Evolutionary conservation across 805 yeast genomes (phyloP), one percentile per base, ranked within the genome.

Genomic region (Yarrowia sp.): DNA sequence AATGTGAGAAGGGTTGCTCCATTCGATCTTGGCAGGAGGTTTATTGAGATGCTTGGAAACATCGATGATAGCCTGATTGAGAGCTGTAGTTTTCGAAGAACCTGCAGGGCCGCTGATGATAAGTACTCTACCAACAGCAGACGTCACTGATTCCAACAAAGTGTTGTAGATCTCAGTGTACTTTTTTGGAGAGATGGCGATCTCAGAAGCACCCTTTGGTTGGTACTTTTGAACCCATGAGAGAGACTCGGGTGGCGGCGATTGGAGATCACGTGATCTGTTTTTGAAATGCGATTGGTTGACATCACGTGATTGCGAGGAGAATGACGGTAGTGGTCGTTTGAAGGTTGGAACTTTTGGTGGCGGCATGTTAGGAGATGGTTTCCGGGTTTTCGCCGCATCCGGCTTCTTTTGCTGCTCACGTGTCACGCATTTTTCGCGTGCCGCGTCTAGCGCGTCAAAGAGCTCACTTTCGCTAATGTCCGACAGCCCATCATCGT

Each of bases 21-120:
- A 63, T 19, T 63, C 67, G 2, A 63, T 38, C 14, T 19, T 45
- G 8, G 56, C 56, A 1, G 41, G 38, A 8, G 52, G 32, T 35
- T 59, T 59, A 1, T n/a, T 14, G 42, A 43, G 42, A 35, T n/a
- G 35, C 36, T 45, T 32, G 16, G 52, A 42, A 8, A 63, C 40
- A 8, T 63, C 48, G 5, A 26, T 5, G 12, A 48, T 38, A 10
- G 41, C 67, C 12, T 48, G 56, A 11, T 63, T 41, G n/a, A 63
- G 38, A 10, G 67, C 36, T 7, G 67, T 48, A 5, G 46, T 48
- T 22, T 63, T 63, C 12, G 56, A 48, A 0, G 67, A 46, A 15
- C 67, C 67, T 11, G 67, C 56, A 14, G 67, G 67, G 1, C 67
- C 67, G 19, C 67, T 49, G 19, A 63, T 12, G n/a, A 63, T 41